These are phyloP conservation scores for Neonectria coccinea DNA, from an alignment of 2,329 filamentous ascomycete genomes.

Conservation along the genomic window DNA sequence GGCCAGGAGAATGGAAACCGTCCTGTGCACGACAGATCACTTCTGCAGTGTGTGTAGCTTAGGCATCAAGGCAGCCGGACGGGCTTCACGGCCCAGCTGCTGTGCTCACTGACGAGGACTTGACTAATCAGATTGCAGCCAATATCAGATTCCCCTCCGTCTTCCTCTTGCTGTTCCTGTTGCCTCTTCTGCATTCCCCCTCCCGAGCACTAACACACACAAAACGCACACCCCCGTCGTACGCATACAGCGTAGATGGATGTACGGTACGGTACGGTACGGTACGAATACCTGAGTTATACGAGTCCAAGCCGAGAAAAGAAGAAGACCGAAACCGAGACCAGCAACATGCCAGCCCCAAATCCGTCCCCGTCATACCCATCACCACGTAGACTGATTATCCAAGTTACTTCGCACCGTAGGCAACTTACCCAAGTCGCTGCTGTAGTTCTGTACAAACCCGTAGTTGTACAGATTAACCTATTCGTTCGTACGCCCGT, in stretches of 20 bases:
- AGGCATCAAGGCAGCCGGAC: conserved; percentile 40
- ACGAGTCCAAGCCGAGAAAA: neutral
- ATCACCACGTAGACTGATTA: neutral
- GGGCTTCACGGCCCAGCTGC: conserved; percentile 28
- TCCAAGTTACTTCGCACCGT: too few species aligned
- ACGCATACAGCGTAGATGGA: neutral
- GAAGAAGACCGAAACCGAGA: too few species aligned
- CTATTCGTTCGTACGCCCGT: neutral
- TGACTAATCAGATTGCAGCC: neutral
- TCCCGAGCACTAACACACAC: neutral
- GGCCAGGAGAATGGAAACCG: too few species aligned
- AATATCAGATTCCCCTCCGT: neutral
- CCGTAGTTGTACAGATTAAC: neutral
- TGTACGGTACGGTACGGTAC: too few species aligned
- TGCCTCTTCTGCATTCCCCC: neutral
- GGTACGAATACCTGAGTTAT: neutral
- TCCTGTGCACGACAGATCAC: conserved; percentile 1
- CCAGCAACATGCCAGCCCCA: neutral
- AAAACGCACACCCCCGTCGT: neutral
- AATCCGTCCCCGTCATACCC: neutral
- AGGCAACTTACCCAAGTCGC: too few species aligned
- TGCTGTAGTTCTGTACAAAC: neutral
- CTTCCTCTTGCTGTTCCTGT: neutral
- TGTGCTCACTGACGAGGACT: conserved; percentile 9
- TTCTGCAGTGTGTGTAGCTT: conserved; percentile 34